Base-by-base conservation (phyloP, 306 rosid species). In the Nissolia schottii region DNA sequence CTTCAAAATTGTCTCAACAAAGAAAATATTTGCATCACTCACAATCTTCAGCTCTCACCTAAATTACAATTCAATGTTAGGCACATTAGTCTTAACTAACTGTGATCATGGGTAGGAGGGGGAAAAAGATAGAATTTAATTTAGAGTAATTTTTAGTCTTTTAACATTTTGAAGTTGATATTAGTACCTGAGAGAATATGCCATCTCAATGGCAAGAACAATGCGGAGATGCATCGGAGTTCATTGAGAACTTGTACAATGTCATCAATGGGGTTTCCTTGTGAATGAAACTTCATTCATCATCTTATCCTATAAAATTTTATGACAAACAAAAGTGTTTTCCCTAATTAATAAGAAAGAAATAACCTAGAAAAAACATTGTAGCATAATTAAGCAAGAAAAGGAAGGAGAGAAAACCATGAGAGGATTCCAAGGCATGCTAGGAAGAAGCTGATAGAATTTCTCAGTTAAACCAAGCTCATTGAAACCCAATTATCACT, bases 401-500 rank as follows among this genome's bases (percentile, higher is more conserved):
- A 41, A 41, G 4, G 16, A 62, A 55, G 43, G 35, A 19, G 60
- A 27, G 22, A 32, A 18, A 58, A 87, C 96, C 90, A 89, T 89
- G 48, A 87, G 84, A 63, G 90, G 79, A 77, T 89, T 89, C 89
- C 86, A 83, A 49, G 65, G 82, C 67, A 64, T 64, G 74, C 6
- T 75, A 23, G 84, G 89, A 41, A 84, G 90, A 59, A 85, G 92
- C n/a, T 82, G 72, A 55, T 77, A 70, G 80, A 90, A 87, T 19
- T 79, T 73, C 1, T 87, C 32, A 24, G 83, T 80, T 76, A 83
- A 66, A 55, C 85, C 84, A 27, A 69, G 67, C 59, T 82, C 78
- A 41, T 84, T 86, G 51, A 87, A 84, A 90, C 69, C 96, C 92
- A 90, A 55, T 87, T 83, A 75, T 90, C 89, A 49, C 87, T 85